These are phyloP conservation scores for Letharia columbiana DNA, from an alignment of 495 filamentous ascomycete species.

Conservation along the genomic window DNA sequence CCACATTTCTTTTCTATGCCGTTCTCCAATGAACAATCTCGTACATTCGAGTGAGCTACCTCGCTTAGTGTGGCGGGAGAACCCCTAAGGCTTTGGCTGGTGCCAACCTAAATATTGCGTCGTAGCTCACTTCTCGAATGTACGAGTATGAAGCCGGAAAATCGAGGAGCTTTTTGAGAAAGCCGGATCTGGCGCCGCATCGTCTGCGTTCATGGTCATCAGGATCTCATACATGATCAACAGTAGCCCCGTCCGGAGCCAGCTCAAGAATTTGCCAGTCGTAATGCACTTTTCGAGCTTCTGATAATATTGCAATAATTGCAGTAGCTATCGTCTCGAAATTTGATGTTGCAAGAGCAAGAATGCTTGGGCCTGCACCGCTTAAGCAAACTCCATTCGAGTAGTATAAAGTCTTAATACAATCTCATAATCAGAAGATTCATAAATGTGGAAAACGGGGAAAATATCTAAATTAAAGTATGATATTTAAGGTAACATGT, in stretches of 20 bases:
- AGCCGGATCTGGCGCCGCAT: neutral
- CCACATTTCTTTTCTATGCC: neutral
- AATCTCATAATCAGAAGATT: too few relatives aligned
- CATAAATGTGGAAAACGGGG: too few relatives aligned
- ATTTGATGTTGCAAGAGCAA: neutral
- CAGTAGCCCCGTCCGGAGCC: neutral
- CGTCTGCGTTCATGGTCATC: neutral
- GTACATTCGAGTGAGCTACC: too few relatives aligned
- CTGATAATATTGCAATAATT: neutral
- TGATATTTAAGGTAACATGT: too few relatives aligned
- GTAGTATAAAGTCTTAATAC: too few relatives aligned
- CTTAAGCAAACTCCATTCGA: neutral
- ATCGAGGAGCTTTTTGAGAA: neutral
- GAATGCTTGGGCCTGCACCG: neutral
- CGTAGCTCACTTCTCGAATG: too few relatives aligned
- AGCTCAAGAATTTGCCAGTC: neutral
- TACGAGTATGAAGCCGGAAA: neutral
- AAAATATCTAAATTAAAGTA: too few relatives aligned
- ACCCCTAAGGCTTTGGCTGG: too few relatives aligned
- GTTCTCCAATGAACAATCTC: neutral
- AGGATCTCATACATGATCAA: neutral
- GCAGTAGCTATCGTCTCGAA: neutral
- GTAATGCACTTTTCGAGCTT: neutral
- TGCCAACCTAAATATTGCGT: too few relatives aligned
- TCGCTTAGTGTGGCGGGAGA: too few relatives aligned